Evolutionary conservation across 2,329 filamentous ascomycete species (phyloP), one percentile per base, ranked within the genome.

Genomic region (Fusarium buxicola): DNA sequence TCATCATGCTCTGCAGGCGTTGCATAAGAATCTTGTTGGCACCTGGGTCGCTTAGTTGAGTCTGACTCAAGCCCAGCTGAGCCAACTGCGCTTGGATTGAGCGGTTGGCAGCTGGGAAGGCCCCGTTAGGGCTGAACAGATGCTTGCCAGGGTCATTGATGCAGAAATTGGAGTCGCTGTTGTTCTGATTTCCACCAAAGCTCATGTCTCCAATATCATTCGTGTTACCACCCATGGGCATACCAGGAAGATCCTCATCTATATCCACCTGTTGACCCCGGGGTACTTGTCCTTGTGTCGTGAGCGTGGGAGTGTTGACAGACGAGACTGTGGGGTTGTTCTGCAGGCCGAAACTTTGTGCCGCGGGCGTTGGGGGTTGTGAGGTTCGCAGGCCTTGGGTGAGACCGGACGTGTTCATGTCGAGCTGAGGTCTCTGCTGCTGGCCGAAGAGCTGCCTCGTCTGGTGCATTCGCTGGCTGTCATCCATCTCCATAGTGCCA

Each of bases 291-390:
- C 85, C 83, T 30, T 91, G 89, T 65, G 92, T 92, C 58, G 90
- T 91, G 55, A 98, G 84, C 1, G 94, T 96, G 1, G 94, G 94
- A 0, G 94, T 98, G 76, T 97, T 98, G 52, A 97, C 94, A 4
- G 94, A 97, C 4, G 95, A 99, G 15, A 98, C 94, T 1, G 94
- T 97, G 13, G 94, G 94, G 75, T 97, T 97, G 75, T 96, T 92
- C 74, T 93, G 90, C 66, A 96, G 88, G 45, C 89, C 89, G 71
- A 94, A 92, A 69, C 84, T 88, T 41, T 89, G 86, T 24, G 92
- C 84, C 28, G 90, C 89, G 3, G 94, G 94, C 1, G 94, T 97
- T 5, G 91, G 88, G 2, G 94, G 94, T 63, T 93, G 92, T 5
- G 94, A 96, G 9, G 89, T 92, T 55, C 92, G 89, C 58, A 97